Evolutionary conservation across 192 early-diverging fungal genomes (phyloP).

Genomic region (Pecoramyces ruminantium): DNA sequence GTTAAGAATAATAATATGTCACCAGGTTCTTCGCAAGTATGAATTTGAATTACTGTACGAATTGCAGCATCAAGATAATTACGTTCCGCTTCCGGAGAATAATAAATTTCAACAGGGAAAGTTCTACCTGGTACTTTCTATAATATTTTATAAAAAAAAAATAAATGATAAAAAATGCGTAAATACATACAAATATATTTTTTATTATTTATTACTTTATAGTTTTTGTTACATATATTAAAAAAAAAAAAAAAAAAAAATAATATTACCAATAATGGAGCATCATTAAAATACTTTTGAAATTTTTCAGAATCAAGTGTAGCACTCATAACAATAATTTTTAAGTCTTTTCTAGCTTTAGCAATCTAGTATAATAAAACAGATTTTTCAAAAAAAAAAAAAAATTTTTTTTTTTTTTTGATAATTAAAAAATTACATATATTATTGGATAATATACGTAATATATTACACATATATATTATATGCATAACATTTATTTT

Average conservation of each 20-base stretch:
- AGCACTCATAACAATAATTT: conserved; percentile 92
- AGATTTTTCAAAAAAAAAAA: conserved; percentile 8
- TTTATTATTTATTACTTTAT: background rate
- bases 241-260: background rate
- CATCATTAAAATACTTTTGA: conserved; percentile 93
- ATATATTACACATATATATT: background rate
- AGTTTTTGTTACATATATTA: background rate
- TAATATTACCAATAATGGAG: conserved; percentile 59
- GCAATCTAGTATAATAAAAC: conserved; percentile 31
- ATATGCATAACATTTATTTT: background rate
- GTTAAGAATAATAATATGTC: conserved; percentile 95
- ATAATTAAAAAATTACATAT: background rate
- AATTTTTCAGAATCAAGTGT: conserved; percentile 98
- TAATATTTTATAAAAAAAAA: no score
- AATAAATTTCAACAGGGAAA: conserved; percentile 96
- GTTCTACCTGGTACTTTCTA: conserved; percentile 85
- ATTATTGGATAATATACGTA: background rate
- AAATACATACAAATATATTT: background rate
- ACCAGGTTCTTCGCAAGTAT: conserved; percentile 79
- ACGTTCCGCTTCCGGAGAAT: conserved; percentile 90
- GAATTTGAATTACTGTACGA: conserved; percentile 86
- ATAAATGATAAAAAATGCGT: no score
- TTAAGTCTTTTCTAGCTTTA: conserved; percentile 58
- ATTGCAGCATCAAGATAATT: conserved; percentile 96
- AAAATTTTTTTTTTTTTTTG: background rate